phyloP scores from a whole-genome alignment of 129 eudicot species.

The Sambucus nigra region DNA sequence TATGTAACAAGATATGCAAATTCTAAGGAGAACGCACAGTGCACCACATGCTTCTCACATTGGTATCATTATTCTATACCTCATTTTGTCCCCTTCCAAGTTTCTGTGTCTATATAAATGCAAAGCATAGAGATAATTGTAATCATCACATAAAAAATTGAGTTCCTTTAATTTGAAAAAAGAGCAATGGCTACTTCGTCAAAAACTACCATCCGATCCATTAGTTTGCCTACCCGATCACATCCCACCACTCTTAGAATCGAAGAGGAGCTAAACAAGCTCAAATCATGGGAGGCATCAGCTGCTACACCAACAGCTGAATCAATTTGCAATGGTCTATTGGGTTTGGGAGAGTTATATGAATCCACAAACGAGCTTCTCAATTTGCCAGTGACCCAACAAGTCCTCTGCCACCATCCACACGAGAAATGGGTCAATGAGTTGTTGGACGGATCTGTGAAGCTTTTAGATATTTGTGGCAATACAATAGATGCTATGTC shows the following conservation, averaged over 20 bases:
- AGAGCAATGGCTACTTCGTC: conserved; percentile 24
- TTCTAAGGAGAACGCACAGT: not conserved
- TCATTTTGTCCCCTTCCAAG: not conserved
- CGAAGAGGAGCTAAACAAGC: conserved; percentile 39
- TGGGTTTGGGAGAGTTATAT: conserved; percentile 36
- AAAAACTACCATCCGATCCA: conserved; percentile 29
- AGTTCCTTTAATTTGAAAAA: not conserved
- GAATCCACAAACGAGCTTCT: conserved; percentile 32
- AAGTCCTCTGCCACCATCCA: conserved; percentile 30
- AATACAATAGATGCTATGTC: conserved; percentile 30
- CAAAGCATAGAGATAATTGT: not conserved
- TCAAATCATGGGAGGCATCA: conserved; percentile 33
- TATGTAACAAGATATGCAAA: not conserved
- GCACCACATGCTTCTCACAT: not conserved
- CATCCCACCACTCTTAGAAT: conserved; percentile 40
- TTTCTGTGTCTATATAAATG: not conserved
- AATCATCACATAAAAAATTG: not conserved
- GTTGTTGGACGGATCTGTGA: conserved; percentile 33
- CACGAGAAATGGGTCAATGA: conserved; percentile 21
- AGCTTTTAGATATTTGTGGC: conserved; percentile 35
- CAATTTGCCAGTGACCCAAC: conserved; percentile 40
- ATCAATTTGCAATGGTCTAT: conserved; percentile 27
- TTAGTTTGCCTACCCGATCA: conserved; percentile 45
- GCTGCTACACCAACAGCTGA: conserved; percentile 36
- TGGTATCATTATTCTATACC: not conserved